Evolutionary conservation across 1,284 basidiomycete genomes (phyloP), one percentile per base, ranked within the genome.

Genomic region (Melampsora americana): DNA sequence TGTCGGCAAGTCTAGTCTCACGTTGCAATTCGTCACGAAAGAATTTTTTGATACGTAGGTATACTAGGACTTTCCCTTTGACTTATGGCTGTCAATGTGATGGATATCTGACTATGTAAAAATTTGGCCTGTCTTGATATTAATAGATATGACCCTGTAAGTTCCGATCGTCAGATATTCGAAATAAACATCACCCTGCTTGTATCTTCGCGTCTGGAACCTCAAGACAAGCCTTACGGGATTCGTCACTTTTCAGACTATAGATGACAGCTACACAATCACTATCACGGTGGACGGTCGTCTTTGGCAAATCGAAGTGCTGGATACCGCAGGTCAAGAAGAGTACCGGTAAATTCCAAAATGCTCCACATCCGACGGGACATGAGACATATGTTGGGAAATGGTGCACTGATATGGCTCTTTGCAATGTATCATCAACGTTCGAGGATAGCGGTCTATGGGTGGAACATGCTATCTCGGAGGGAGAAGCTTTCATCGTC

Each of bases 401-500:
- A 35, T 35, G 35, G 9, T 35, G 35, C 35, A 35, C 35, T 35
- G 35, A 35, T 35, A 35, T 35, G n/a, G n/a, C n/a, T n/a, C 35
- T 4, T 35, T 35, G 35, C 35, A 35, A 35, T 35, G 5, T 9
- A 35, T 9, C 9, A 4, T 35, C 5, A 9, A 4, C 3, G 3
- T 35, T 9, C 35, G 35, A 35, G 5, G 35, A 53, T 53, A 53
- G 50, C 5, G 50, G 50, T 20, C 50, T 53, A 20, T 53, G 50
- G 50, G 50, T 53, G 18, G 50, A 53, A 20, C 50, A 53, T 23
- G 50, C 50, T 5, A 53, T 53, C 50, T 53, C 50, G 50, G 18
- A 53, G 50, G 50, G 50, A 18, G 50, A 53, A 20, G 50, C 50
- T 53, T 53, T 53, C 50, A 53, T 53, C 50, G 14, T 53, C 50